Percentiles rank a stretch among this genome's conserved stretches.
Evolutionary conservation across 2,329 filamentous ascomycete species (phyloP).

Genomic region (Allantophomopsis lycopodina): DNA sequence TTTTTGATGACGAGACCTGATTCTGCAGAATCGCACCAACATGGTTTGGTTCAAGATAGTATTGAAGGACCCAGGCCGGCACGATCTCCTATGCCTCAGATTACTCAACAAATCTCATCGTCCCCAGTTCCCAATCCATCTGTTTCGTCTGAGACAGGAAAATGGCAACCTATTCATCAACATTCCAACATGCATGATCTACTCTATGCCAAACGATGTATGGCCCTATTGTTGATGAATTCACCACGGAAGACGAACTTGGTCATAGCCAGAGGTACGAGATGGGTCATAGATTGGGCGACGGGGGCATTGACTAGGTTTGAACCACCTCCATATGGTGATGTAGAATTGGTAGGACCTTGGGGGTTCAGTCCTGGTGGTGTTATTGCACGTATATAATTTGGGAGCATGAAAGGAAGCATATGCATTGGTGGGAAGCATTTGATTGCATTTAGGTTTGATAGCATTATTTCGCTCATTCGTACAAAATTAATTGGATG

Average conservation of each 20-base stretch:
- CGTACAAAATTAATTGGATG: no score
- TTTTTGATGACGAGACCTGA: no score
- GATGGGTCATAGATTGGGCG: conserved; percentile 45
- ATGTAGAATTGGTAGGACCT: conserved; percentile 35
- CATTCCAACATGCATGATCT: conserved; percentile 32
- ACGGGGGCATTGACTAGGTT: conserved; percentile 3
- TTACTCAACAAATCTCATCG: conserved; percentile 2
- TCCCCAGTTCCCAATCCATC: conserved; percentile 8
- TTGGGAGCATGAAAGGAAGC: no score
- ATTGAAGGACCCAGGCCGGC: not conserved
- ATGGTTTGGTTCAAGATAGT: no score
- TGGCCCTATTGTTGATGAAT: conserved; percentile 40
- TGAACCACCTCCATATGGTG: conserved; percentile 23
- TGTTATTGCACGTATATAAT: not conserved
- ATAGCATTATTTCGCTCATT: no score
- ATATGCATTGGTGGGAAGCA: no score
- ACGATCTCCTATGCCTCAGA: conserved; percentile 1
- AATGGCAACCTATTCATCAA: conserved; percentile 43
- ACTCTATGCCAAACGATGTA: conserved; percentile 45
- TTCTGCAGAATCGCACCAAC: no score
- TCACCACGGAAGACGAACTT: conserved; percentile 44
- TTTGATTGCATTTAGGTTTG: no score
- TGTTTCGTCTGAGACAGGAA: conserved; percentile 21
- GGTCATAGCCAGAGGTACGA: conserved; percentile 39
- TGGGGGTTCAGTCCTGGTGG: not conserved